Percentiles rank a stretch among this genome's conserved stretches.
Conservation (phyloP, 2,329 filamentous ascomycete genomes). For the Pseudogymnoascus sp. region DNA sequence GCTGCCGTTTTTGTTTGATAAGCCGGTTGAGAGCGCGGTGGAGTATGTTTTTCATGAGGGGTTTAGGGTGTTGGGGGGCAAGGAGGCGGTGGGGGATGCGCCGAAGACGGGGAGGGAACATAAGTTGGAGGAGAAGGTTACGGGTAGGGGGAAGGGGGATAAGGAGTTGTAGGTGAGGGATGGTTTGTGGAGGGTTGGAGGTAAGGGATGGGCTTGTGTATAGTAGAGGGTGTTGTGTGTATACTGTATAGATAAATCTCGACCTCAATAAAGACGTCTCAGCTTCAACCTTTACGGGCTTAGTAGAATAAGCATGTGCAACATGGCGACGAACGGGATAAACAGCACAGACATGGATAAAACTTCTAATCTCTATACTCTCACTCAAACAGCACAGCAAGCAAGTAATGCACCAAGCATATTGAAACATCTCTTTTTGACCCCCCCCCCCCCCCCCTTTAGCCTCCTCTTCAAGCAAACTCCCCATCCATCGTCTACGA, state of each 20-base stretch:
- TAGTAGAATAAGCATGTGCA: too few species aligned
- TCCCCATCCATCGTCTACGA: neutral
- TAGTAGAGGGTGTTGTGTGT: neutral
- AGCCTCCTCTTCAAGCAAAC: neutral
- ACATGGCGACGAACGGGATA: too few species aligned
- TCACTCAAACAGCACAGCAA: neutral
- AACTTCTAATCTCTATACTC: neutral
- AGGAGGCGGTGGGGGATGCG: slow-evolving; percentile 44
- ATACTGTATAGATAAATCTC: neutral
- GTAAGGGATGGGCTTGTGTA: neutral
- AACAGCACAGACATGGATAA: neutral
- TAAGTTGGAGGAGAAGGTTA: slow-evolving; percentile 31
- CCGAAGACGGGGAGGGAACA: slow-evolving; percentile 46
- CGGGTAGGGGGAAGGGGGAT: slow-evolving; percentile 26
- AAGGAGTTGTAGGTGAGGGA: neutral
- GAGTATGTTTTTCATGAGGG: slow-evolving; percentile 84
- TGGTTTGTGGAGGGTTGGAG: neutral
- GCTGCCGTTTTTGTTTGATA: slow-evolving; percentile 76
- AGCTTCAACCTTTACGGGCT: neutral
- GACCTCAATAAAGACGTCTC: neutral
- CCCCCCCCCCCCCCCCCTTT: neutral
- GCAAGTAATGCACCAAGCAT: neutral
- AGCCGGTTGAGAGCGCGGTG: slow-evolving; percentile 85
- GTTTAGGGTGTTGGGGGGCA: slow-evolving; percentile 64
- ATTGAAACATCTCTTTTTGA: neutral